Evolutionary conservation across 768 basidiomycete species (phyloP), one percentile per base, ranked within the genome.

Genomic region (Leucocoprinus sp.): DNA sequence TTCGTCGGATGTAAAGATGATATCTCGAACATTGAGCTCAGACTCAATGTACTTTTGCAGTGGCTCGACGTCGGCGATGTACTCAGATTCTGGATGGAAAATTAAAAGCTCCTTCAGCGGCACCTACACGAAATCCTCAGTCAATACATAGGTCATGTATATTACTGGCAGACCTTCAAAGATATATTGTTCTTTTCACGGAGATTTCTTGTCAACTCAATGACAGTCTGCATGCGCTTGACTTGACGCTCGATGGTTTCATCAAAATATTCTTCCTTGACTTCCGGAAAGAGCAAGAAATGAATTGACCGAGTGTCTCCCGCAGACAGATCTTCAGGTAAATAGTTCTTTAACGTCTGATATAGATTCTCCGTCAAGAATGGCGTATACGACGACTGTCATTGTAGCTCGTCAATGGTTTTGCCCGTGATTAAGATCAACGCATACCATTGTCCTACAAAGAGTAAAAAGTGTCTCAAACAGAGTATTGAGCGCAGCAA

Each of bases 361-460:
- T 97, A 98, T 50, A 98, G 71, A 64, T 84, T 96, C 65, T 99
- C 96, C 5, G 93, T 93, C 60, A 98, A 70, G 78, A 97, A 98
- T 0, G 96, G 96, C 7, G 93, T 97, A 65, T 96, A 99, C 6
- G 96, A 93, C 1, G 95, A 95, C 93, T 95, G 53, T 2, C 12
- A 24, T 36, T 28, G 26, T 28, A 50, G 8, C 51, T 45, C 8
- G 49, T 37, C 15, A 23, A 26, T 37, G 15, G 8, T 40, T 48
- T 12, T 40, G 40, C 24, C 27, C n/a, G 37, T 24, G 29, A 21
- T 4, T 29, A 18, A 11, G 17, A 29, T 33, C 12, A 18, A 28
- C 35, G 51, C 66, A 52, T 57, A 93, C 93, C 88, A 97, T 95
- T 3, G 93, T 97, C 40, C 89, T 74, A 64, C 90, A 95, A 40